These are phyloP conservation scores for Hyaloscypha finlandica DNA, from an alignment of 495 filamentous ascomycete species.

Conservation along the genomic window DNA sequence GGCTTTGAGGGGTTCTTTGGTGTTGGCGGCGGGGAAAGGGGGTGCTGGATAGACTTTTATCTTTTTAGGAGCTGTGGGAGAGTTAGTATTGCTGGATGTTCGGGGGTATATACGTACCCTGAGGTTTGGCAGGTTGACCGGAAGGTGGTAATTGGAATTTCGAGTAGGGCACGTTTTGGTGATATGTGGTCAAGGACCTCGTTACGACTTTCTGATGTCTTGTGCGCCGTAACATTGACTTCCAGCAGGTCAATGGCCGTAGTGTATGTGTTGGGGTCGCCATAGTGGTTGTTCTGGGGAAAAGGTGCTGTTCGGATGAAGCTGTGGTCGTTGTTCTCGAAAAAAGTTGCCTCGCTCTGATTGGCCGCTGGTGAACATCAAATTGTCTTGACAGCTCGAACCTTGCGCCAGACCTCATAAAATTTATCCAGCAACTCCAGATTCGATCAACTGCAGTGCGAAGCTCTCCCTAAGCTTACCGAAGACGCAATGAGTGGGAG, in stretches of 20 bases:
- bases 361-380: constrained; percentile 18
- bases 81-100: background rate
- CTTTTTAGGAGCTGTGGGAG: constrained; percentile 36
- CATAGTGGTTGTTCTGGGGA: constrained; percentile 47
- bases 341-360: constrained; percentile 29
- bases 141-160: constrained; percentile 19
- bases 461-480: background rate
- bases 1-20: constrained; percentile 61
- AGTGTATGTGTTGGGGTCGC: constrained; percentile 56
- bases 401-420: background rate
- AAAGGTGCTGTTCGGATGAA: constrained; percentile 20
- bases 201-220: constrained; percentile 36
- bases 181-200: constrained; percentile 32
- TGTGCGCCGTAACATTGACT: constrained; percentile 53
- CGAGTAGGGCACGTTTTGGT: constrained; percentile 31
- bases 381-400: constrained; percentile 1
- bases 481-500: constrained; percentile 14
- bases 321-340: constrained; percentile 15
- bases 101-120: constrained; percentile 27
- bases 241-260: constrained; percentile 70
- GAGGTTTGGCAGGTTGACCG: constrained; percentile 27
- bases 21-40: constrained; percentile 39
- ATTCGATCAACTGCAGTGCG: background rate
- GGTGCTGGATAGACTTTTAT: constrained; percentile 58
- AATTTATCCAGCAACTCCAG: background rate